A percentile compares a stretch with the other conserved stretches of the same genome.
Evolutionary conservation across 345 rosid species (phyloP).

Genomic region (Zanthoxylum bungeanum): DNA sequence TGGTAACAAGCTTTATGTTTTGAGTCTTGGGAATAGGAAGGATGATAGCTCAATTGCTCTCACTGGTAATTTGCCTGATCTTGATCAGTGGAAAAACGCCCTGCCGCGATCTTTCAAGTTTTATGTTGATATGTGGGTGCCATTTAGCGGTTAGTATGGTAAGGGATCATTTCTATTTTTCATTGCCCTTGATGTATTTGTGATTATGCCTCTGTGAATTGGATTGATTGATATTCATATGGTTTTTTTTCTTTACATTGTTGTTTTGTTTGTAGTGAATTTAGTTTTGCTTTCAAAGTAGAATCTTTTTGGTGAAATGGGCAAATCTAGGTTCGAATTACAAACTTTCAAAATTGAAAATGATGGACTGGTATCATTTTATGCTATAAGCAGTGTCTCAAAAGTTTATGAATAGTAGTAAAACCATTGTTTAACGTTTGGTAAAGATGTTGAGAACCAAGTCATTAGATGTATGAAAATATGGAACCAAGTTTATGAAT

Average conservation of each 20-base stretch:
- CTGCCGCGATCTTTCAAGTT: conserved; percentile 41
- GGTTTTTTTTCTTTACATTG: neutral
- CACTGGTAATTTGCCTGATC: conserved; percentile 62
- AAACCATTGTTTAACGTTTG: neutral
- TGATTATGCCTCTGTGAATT: neutral
- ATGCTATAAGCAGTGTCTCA: neutral
- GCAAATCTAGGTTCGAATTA: neutral
- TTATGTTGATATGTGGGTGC: conserved; percentile 72
- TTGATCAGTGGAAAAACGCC: conserved; percentile 53
- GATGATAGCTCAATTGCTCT: conserved; percentile 76
- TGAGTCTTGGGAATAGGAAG: conserved; percentile 46
- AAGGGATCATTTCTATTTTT: neutral
- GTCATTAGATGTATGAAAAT: neutral
- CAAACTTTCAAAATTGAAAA: neutral
- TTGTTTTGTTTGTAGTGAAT: neutral
- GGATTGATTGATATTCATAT: neutral
- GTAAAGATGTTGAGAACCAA: neutral
- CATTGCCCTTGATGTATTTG: conserved; percentile 11
- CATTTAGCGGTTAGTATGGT: conserved; percentile 27
- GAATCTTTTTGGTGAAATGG: neutral
- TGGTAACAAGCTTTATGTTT: conserved; percentile 44
- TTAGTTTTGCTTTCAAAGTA: neutral
- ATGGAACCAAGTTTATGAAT: too few relatives aligned
- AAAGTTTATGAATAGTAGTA: neutral
- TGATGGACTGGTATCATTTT: neutral